phyloP scores from a whole-genome alignment of 306 rosid genomes.

The Styphnolobium japonicum region DNA sequence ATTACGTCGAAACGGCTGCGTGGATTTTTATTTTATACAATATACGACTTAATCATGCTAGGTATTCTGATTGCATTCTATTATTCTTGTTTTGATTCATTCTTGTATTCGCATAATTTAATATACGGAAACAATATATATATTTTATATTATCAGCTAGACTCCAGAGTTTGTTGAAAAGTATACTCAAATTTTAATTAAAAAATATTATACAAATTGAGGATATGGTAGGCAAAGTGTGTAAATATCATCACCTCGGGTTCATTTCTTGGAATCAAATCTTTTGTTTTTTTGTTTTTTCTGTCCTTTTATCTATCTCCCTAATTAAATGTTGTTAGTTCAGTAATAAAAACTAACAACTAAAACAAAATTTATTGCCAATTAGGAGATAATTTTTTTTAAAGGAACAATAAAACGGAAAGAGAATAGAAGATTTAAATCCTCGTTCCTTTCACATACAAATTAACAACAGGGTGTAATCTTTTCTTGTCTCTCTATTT shows the following conservation, averaged over 20 bases:
- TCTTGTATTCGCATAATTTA: slow-evolving; percentile 13
- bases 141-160: slow-evolving; percentile 6
- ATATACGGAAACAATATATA: neutral
- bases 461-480: neutral
- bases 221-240: neutral
- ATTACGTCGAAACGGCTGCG: slow-evolving; percentile 25
- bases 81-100: neutral
- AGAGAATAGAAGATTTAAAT: too few relatives aligned
- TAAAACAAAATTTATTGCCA: too few relatives aligned
- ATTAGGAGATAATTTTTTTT: too few relatives aligned
- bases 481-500: neutral
- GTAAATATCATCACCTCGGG: neutral
- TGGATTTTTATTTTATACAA: neutral
- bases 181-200: neutral
- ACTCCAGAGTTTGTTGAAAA: slow-evolving; percentile 11
- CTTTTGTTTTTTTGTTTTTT: too few relatives aligned
- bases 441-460: neutral
- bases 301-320: too few relatives aligned
- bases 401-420: too few relatives aligned
- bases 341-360: too few relatives aligned
- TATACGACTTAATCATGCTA: slow-evolving; percentile 11
- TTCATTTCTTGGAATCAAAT: too few relatives aligned
- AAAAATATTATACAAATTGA: neutral
- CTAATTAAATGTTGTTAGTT: too few relatives aligned
- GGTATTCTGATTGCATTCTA: neutral